Base-by-base conservation (phyloP, 495 filamentous ascomycete species). In the Penicillium subrubescens region DNA sequence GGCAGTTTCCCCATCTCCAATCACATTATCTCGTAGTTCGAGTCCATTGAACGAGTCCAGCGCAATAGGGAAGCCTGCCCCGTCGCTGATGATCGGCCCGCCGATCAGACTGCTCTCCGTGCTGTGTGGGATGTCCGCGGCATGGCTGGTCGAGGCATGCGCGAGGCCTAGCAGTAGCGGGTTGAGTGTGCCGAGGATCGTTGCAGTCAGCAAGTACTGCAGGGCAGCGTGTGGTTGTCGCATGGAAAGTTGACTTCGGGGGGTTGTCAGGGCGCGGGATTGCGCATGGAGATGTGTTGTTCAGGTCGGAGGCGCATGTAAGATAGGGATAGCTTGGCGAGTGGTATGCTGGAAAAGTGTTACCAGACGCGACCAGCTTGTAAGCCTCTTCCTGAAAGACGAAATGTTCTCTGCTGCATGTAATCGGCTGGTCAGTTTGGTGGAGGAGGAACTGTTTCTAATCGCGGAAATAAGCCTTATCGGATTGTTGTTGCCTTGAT, bases 161-260 rank as follows among this genome's bases (percentile, higher is more conserved):
- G 83, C 82, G 27, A 91, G 69, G 37, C 79, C 72, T 60, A 88
- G 64, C 37, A 88, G 68, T 11, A 56, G 31, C 3, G 33, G 53
- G 21, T 6, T 5, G 50, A 84, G 71, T 34, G 85, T 83, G 44
- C 85, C 84, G 71, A 83, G 74, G 63, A 88, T 66, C 35, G 85
- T 89, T 71, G 89, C 88, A 73, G 83, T 86, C 66, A 93, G 77
- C 67, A 87, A 87, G 76, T 86, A 89, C 82, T 90, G 89, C 64
- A 90, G 78, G 64, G 83, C 86, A 71, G 84, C 86, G 66, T 86
- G 80, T 69, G 86, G 82, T 35, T 72, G 79, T 73, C 79, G 87
- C 88, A 91, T 91, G 72, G 72, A 75, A 69, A 55, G 58, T 64
- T 35, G 58, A 63, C 43, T 52, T 44, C 37, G 39, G 60, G 43